Base-by-base conservation (phyloP, 225 moss, liverwort and hornwort species). In the Asterella californica region DNA sequence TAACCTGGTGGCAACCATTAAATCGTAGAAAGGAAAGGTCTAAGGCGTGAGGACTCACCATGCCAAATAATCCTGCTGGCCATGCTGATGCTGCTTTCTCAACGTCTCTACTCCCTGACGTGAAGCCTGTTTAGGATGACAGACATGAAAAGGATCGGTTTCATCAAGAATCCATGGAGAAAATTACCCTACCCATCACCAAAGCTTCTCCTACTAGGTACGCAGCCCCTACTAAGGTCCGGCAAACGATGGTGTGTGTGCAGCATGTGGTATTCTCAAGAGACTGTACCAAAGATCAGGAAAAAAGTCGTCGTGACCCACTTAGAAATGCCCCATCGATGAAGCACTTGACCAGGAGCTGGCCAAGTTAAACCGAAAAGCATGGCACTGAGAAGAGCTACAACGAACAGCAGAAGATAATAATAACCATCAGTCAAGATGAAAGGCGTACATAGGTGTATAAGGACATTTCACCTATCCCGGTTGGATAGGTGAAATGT, bases 241-340 rank as follows among this genome's bases (percentile, higher is more conserved):
- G 9, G 42, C 46, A 71, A n/a, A 48, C 6, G 45, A 15, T 71
- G n/a, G n/a, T 12, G 4, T 11, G 32, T 65, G 10, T 15, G 12
- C 64, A 54, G 30, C 37, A 18, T 6, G 6, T 25, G 27, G 42
- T 11, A 9, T 45, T 18, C 36, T 34, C 21, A 79, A 61, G 71
- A 55, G 55, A 8, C 46, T 63, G 21, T 83, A 88, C 88, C 85
- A 60, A 82, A 88, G 52, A 85, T 54, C 38, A 83, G 53, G 34
- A 88, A 88, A 67, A 88, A 81, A 47, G 82, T 52, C 64, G 80
- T 57, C 15, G 88, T 85, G 65, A 80, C 78, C 83, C 85, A 88
- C 76, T 76, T 85, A 42, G 85, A 79, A 17, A 88, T 83, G 68
- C 88, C 88, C 73, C 81, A 47, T 72, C 79, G 81, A 22, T 83